Evolutionary conservation across 1,284 basidiomycete species (phyloP).

Genomic region (Cryptococcus amylolentus): DNA sequence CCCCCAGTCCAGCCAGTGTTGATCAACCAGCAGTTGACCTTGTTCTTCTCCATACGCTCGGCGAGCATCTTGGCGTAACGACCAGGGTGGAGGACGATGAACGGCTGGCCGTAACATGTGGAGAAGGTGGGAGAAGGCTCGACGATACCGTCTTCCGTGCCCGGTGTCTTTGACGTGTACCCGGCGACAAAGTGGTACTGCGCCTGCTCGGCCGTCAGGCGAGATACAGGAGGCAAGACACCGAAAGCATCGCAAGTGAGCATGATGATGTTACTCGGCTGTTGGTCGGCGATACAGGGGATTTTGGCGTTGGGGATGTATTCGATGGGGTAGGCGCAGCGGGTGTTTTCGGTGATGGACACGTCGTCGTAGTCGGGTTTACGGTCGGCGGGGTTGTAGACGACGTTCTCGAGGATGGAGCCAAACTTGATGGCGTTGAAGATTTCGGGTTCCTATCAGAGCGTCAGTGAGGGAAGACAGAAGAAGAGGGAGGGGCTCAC

Average conservation of each 20-base stretch:
- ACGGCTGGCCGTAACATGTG: slow-evolving; percentile 97
- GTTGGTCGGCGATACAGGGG: slow-evolving; percentile 76
- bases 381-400: slow-evolving; percentile 86
- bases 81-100: slow-evolving; percentile 94
- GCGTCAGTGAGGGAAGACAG: slow-evolving; percentile 4
- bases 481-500: slow-evolving; percentile 7
- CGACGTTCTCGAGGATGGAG: slow-evolving; percentile 97
- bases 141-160: slow-evolving; percentile 95
- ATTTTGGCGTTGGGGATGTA: slow-evolving; percentile 94
- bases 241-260: slow-evolving; percentile 97
- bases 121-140: slow-evolving; percentile 99
- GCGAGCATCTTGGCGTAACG: slow-evolving; percentile 98
- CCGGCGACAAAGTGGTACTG: slow-evolving; percentile 97
- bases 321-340: slow-evolving; percentile 96
- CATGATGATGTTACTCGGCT: slow-evolving; percentile 91
- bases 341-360: slow-evolving; percentile 97
- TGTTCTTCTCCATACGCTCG: slow-evolving; percentile 84
- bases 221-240: slow-evolving; percentile 93
- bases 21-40: slow-evolving; percentile 96
- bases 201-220: slow-evolving; percentile 88
- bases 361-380: slow-evolving; percentile 94
- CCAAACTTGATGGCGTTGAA: slow-evolving; percentile 93
- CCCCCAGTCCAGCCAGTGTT: slow-evolving; percentile 99
- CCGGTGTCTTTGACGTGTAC: slow-evolving; percentile 84
- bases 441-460: slow-evolving; percentile 84